Evolutionary conservation across 768 basidiomycete species (phyloP).

Genomic region (Mycena metata): DNA sequence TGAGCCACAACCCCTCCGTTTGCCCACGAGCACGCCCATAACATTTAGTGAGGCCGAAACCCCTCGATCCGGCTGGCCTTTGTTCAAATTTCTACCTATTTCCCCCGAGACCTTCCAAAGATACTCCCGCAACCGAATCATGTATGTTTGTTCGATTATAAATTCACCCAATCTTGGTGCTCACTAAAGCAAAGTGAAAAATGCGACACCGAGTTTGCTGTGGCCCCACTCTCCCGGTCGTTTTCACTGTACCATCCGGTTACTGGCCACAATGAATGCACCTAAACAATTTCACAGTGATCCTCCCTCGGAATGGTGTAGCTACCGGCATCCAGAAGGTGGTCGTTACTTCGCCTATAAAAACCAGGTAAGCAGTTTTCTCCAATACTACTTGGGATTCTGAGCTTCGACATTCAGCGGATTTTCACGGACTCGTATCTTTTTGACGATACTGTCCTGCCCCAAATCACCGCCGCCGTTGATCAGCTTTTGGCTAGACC

Average conservation of each 20-base stretch:
- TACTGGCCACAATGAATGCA: not conserved
- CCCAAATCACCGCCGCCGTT: not conserved
- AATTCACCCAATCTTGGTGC: not conserved
- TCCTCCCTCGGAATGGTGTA: not conserved
- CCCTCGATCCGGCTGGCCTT: no score
- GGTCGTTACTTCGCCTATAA: constrained; percentile 1
- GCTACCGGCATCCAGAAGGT: not conserved
- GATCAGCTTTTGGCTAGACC: not conserved
- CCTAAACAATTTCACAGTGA: not conserved
- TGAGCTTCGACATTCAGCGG: not conserved
- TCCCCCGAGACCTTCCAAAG: not conserved
- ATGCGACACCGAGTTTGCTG: not conserved
- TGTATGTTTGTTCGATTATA: not conserved
- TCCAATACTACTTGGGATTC: no score
- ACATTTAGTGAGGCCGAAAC: no score
- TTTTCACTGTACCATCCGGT: not conserved
- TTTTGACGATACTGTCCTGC: not conserved
- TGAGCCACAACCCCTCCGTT: no score
- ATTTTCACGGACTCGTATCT: not conserved
- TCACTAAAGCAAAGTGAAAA: not conserved
- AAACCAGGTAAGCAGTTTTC: not conserved
- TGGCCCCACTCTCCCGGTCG: not conserved
- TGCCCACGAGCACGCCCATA: no score
- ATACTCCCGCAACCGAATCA: not conserved
- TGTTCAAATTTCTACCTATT: not conserved